phyloP scores from a whole-genome alignment of 2,329 filamentous ascomycete species.

The Monilinia laxa region DNA sequence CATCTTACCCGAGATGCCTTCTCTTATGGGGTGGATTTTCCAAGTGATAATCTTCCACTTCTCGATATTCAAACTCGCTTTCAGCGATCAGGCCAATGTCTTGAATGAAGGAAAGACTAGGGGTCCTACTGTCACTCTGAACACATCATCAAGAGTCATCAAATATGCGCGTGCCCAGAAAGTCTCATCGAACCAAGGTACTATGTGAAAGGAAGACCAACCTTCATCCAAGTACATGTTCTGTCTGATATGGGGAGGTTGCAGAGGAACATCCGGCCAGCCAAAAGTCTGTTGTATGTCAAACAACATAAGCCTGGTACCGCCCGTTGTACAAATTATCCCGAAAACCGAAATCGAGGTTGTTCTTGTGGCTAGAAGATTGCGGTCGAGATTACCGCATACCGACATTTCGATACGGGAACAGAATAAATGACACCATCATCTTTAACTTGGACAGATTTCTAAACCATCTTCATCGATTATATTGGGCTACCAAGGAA shows the following conservation, averaged over 20 bases:
- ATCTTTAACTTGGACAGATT: conserved; percentile 1
- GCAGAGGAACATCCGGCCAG: conserved; percentile 19
- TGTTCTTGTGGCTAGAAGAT: conserved; percentile 14
- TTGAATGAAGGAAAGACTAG: conserved; percentile 15
- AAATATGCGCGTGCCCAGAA: conserved; percentile 17
- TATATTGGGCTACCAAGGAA: not conserved
- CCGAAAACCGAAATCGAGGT: conserved; percentile 17
- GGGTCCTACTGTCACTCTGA: conserved; percentile 15
- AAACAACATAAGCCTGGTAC: conserved; percentile 21
- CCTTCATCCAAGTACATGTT: conserved; percentile 4
- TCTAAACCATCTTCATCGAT: not conserved
- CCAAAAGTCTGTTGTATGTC: conserved; percentile 16
- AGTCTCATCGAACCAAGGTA: conserved; percentile 17
- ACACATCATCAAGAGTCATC: conserved; percentile 22
- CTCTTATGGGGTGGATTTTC: conserved; percentile 11
- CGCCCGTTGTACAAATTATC: conserved; percentile 18
- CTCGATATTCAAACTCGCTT: conserved; percentile 10
- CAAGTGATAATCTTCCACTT: conserved; percentile 22
- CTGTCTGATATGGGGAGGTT: conserved; percentile 14
- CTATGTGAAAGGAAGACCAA: conserved; percentile 1
- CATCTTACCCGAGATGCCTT: conserved; percentile 19
- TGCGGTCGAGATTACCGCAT: conserved; percentile 10
- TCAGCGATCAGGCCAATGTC: conserved; percentile 18
- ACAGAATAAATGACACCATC: not conserved
- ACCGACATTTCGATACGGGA: not conserved